Evolutionary conservation across 2,329 filamentous ascomycete species (phyloP), one percentile per base, ranked within the genome.

Genomic region (Dothistroma septosporum): DNA sequence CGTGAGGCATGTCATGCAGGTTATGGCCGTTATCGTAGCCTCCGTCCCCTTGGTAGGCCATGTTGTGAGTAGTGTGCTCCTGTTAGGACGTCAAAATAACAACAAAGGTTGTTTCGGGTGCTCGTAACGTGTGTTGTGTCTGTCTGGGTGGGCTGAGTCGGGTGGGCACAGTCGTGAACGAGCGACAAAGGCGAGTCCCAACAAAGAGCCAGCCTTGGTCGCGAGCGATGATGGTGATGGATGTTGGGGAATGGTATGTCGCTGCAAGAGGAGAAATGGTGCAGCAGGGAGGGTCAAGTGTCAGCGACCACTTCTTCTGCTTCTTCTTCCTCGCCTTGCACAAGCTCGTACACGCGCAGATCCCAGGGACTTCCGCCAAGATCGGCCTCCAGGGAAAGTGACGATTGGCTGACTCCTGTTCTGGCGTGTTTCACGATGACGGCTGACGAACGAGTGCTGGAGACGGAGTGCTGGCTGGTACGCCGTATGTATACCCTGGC

Each of bases 31-130:
- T 63, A 62, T 68, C 67, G 62, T 72, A 72, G 59, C 70, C 64
- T 57, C 60, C 67, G 62, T 69, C 67, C 35, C 69, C 70, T 58
- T 73, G 70, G 66, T 74, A 74, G 53, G 73, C 73, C 73, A 75
- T 75, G 59, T 37, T 65, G 48, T 9, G 19, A n/a, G 10, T 21
- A 6, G 28, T 49, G 53, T 48, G 55, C 31, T 55, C 22, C 44
- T 55, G 44, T 46, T 46, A 53, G 31, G 53, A 16, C 44, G 61
- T 46, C 61, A 64, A 55, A 61, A 64, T 55, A 55, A 60, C 46
- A 32, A 58, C 59, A n/a, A n/a, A n/a, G 57, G 31, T 11, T 52
- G 48, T 53, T 44, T 62, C 60, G 57, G 46, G 47, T 52, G 21
- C 52, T 54, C 21, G 52, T 35, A 48, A 46, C 50, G 35, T 53